These are phyloP conservation scores for Saccharata proteae DNA, from an alignment of 2,329 filamentous ascomycete genomes.

Conservation along the genomic window DNA sequence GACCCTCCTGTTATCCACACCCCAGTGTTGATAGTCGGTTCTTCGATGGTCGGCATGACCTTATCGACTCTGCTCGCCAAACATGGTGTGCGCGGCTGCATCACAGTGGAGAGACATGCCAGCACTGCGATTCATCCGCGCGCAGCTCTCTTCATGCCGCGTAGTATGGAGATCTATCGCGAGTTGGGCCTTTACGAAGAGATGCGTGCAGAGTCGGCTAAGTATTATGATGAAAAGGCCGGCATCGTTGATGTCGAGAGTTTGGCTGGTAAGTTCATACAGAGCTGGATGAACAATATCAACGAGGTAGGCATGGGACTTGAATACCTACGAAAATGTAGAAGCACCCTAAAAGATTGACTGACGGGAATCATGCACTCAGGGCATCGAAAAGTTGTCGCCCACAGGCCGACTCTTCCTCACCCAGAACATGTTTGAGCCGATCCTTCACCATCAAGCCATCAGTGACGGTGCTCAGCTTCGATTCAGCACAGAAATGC, in stretches of 20 bases:
- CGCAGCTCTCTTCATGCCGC: constrained; percentile 20
- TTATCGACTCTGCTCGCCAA: constrained; percentile 20
- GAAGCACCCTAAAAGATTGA: too few species aligned
- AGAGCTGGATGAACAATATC: constrained; percentile 18
- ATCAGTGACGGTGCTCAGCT: too few species aligned
- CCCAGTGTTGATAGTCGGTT: too few species aligned
- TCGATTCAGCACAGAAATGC: too few species aligned
- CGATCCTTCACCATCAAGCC: too few species aligned
- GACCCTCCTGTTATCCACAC: too few species aligned
- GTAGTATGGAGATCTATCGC: constrained; percentile 18
- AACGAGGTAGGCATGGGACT: constrained; percentile 24
- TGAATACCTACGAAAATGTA: constrained; percentile 20
- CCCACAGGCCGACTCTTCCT: too few species aligned
- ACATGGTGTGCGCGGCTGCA: constrained; percentile 13
- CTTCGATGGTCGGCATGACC: constrained; percentile 19
- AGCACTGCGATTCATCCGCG: constrained; percentile 23
- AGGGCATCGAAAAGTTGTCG: too few species aligned
- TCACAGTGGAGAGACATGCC: constrained; percentile 20
- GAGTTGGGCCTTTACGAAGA: constrained; percentile 20
- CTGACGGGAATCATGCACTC: too few species aligned
- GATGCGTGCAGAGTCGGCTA: constrained; percentile 13
- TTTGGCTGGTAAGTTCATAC: constrained; percentile 16
- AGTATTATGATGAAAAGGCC: constrained; percentile 16
- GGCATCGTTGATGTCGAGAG: constrained; percentile 17
- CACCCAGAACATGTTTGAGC: too few species aligned